Evolutionary conservation across 2,329 filamentous ascomycete species (phyloP), one percentile per base, ranked within the genome.

Genomic region (Aspergillus carbonarius): DNA sequence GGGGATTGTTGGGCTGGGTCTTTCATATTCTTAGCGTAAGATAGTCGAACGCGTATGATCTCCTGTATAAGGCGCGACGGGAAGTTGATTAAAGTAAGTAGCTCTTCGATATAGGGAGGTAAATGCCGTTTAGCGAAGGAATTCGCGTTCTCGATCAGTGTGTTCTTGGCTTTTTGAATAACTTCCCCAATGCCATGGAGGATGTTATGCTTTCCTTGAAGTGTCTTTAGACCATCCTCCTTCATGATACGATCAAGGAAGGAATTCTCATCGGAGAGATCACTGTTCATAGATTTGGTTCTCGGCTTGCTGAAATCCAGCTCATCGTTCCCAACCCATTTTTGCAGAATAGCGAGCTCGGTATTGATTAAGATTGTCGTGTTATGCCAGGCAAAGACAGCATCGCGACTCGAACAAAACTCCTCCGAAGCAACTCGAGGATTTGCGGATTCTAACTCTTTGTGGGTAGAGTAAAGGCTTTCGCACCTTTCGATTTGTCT

Each of bases 301-400:
- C 89, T 88, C 20, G 88, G 84, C 70, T 90, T 89, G 52, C 87
- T 87, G 72, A 98, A 99, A 75, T 98, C 92, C 39, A 99, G 84
- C 70, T 96, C 93, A 37, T 93, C 88, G 70, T 99, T 99, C 55
- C 95, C 95, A 25, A 99, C 95, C 95, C 95, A 99, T 63, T 89
- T 92, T 74, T 95, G 93, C 63, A 99, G 77, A 63, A 98, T 93
- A 13, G 88, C 87, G 59, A 99, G 84, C 74, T 99, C 91, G 2
- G 91, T 96, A 74, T 96, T 96, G 81, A 99, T 98, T 71, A 96
- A 87, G 71, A 93, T 88, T 32, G 93, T 97, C 53, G 93, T 97
- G 76, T 98, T 99, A 81, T 96, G 89, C 95, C 95, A 99, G 3
- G 93, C 88, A 61, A 96, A 87, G 64, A 99, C 89, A 50, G 93